Evolutionary conservation across 768 basidiomycete species (phyloP).

Genomic region (Clitopilus passeckerianus): DNA sequence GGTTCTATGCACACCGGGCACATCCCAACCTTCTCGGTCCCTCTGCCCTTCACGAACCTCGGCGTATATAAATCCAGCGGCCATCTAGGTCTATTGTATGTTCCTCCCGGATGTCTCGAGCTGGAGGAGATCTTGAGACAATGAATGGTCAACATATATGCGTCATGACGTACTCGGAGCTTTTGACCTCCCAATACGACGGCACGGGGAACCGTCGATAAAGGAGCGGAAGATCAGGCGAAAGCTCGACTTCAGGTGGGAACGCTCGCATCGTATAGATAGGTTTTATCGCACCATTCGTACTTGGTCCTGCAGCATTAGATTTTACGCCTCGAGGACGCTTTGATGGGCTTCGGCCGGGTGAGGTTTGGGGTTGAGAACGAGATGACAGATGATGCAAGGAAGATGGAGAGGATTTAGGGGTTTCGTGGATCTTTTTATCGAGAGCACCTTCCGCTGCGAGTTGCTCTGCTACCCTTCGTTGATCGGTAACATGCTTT

Average conservation of each 20-base stretch:
- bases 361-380: background rate
- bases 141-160: conserved; percentile 2
- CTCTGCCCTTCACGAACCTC: conserved; percentile 68
- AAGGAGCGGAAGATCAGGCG: conserved; percentile 52
- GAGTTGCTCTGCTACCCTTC: background rate
- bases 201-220: conserved; percentile 70
- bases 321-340: background rate
- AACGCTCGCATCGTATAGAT: background rate
- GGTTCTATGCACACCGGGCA: conserved; percentile 76
- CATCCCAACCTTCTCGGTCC: conserved; percentile 63
- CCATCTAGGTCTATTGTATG: conserved; percentile 55
- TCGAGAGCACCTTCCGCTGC: background rate
- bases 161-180: conserved; percentile 30
- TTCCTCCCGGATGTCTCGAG: conserved; percentile 39
- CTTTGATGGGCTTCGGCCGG: background rate
- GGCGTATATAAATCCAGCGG: conserved; percentile 74
- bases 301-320: background rate
- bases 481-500: background rate
- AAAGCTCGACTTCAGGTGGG: conserved; percentile 22
- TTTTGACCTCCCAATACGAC: conserved; percentile 37
- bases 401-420: background rate
- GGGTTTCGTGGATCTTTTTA: background rate
- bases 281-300: background rate
- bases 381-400: background rate
- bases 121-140: conserved; percentile 9